A percentile compares a stretch with the other conserved stretches of the same genome.
Evolutionary conservation across 306 rosid genomes (phyloP).

Genomic region (Gastrolobium villosum): DNA sequence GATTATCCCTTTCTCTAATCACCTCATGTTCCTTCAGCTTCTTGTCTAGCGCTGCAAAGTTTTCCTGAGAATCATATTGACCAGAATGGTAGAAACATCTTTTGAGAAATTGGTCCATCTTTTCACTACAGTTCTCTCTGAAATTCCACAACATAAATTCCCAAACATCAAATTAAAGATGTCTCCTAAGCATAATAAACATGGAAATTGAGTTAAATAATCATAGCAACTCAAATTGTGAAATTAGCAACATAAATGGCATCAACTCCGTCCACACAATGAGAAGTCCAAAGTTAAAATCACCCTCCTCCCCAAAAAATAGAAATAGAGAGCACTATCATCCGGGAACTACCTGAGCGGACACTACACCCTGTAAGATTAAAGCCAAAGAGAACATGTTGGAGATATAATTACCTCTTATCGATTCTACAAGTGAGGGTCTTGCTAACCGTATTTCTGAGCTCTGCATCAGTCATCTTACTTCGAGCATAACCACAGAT

Average conservation of each 20-base stretch:
- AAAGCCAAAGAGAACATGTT: constrained; percentile 27
- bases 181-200: constrained; percentile 11
- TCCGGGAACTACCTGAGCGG: neutral
- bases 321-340: neutral
- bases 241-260: constrained; percentile 12
- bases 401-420: constrained; percentile 62
- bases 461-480: constrained; percentile 91
- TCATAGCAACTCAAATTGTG: neutral
- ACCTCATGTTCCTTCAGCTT: constrained; percentile 93
- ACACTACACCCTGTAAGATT: neutral
- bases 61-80: constrained; percentile 86
- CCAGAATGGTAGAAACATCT: constrained; percentile 96
- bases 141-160: constrained; percentile 46
- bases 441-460: constrained; percentile 89
- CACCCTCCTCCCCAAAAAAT: neutral
- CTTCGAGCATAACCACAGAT: constrained; percentile 89
- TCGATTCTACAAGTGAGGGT: constrained; percentile 95
- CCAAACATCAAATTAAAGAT: constrained; percentile 37
- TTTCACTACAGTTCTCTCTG: constrained; percentile 88
- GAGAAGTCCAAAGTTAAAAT: constrained; percentile 23
- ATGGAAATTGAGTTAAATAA: constrained; percentile 8
- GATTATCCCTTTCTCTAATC: constrained; percentile 39
- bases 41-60: constrained; percentile 79
- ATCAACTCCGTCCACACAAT: neutral
- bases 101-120: constrained; percentile 84